Base-by-base conservation (phyloP, 1,139 yeast genomes). In the Yamadazyma dushanensis region DNA sequence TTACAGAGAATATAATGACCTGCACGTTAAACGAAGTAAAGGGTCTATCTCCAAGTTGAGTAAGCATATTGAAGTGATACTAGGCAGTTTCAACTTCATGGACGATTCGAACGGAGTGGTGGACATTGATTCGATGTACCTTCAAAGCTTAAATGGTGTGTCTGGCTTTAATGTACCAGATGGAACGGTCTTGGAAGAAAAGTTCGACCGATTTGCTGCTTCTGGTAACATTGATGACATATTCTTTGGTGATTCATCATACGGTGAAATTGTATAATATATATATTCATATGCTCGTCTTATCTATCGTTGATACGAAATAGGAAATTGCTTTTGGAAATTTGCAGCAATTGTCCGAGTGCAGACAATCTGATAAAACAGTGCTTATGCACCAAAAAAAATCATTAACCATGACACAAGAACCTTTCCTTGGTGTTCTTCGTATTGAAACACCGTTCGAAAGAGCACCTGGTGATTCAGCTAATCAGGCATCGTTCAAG, bases 391-490 rank as follows among this genome's bases (percentile, higher is more conserved):
- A n/a, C n/a, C 6, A 8, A 8, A 23, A 23, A 8, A 8, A 23
- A 8, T n/a, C 26, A 16, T 15, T 16, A n/a, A 26, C 6, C 29
- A 26, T 16, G 20, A 10, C 29, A 5, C 4, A 8, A 6, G 16
- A 17, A 13, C 31, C 31, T 6, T 42, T 40, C 16, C 31, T 42
- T 10, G 46, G 46, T 11, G 37, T 41, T 13, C 29, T 42, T 9
- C 37, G 38, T 18, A 34, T 43, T 9, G 36, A 35, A n/a, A 21
- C 40, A 2, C 20, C 29, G 3, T 43, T 55, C 30, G 54, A 49
- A 31, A 38, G 61, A 27, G 58, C 59, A 2, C 54, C 55, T n/a
- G 59, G 60, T 5, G 61, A 56, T 34, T 53, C 54, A 3, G 43
- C 51, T 26, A 50, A 49, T 37, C 38, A 33, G 21, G 38, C 40